These are phyloP conservation scores for Pseudozyma flocculosa DNA, from an alignment of 1,284 basidiomycete genomes.

Conservation along the genomic window DNA sequence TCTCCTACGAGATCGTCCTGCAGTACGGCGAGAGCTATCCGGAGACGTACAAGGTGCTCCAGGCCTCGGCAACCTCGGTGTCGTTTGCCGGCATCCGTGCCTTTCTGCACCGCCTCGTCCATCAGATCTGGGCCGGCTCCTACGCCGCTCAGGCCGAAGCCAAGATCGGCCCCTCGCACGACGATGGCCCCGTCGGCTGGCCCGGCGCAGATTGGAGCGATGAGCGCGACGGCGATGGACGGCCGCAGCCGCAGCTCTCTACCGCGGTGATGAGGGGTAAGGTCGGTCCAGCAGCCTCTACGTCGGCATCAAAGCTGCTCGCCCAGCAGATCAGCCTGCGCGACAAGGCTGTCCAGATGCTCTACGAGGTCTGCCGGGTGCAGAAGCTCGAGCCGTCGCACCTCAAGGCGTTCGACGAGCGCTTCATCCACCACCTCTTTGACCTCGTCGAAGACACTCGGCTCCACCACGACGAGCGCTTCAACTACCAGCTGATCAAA, in stretches of 20 bases:
- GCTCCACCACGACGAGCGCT: conserved; percentile 75
- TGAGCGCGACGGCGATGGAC: neutral
- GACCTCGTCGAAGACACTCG: conserved; percentile 91
- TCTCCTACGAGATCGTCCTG: conserved; percentile 76
- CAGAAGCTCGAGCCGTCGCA: conserved; percentile 42
- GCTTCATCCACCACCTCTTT: conserved; percentile 86
- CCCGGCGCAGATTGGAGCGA: conserved; percentile 13
- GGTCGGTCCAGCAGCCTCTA: too few relatives aligned
- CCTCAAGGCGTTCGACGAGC: conserved; percentile 65
- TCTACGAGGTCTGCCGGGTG: conserved; percentile 43
- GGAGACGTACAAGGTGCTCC: conserved; percentile 29
- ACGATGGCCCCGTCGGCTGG: conserved; percentile 5
- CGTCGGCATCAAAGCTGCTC: conserved; percentile 21
- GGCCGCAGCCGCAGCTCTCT: neutral
- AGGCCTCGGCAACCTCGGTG: conserved; percentile 17
- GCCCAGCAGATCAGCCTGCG: conserved; percentile 42
- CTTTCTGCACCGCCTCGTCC: conserved; percentile 47
- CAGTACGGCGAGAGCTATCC: conserved; percentile 65
- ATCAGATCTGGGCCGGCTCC: conserved; percentile 56
- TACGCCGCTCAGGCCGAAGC: conserved; percentile 51
- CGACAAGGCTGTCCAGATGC: conserved; percentile 60
- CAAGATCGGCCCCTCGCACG: conserved; percentile 22
- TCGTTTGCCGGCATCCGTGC: conserved; percentile 30
- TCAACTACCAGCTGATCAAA: conserved; percentile 41
- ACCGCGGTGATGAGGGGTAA: too few relatives aligned